Evolutionary conservation across 2,329 filamentous ascomycete species (phyloP).

Genomic region (Coniochaeta sp.): DNA sequence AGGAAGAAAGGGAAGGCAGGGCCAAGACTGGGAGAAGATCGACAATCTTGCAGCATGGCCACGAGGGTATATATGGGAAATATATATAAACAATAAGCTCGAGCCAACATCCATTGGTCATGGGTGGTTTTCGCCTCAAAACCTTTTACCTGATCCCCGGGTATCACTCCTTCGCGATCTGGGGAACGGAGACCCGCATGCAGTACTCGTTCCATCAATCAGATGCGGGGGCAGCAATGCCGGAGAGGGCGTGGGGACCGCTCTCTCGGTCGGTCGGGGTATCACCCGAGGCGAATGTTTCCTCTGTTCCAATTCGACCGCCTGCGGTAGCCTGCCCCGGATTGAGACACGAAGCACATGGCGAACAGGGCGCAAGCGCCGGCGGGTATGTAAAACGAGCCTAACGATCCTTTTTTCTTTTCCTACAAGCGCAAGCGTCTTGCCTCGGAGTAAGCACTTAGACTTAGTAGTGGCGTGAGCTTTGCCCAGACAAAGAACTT

Average conservation of each 20-base stretch:
- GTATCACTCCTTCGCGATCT: not conserved
- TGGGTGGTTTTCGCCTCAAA: not conserved
- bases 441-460: not conserved
- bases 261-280: not conserved
- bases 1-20: not conserved
- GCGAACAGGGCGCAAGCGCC: no score
- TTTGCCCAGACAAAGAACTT: no score
- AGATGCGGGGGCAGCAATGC: not conserved
- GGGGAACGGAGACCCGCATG: not conserved
- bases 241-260: not conserved
- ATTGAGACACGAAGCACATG: not conserved
- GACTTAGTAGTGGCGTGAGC: not conserved
- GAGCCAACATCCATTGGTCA: not conserved
- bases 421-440: no score
- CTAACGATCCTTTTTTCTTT: no score
- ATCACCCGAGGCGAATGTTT: not conserved
- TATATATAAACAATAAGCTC: not conserved
- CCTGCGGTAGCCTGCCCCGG: not conserved
- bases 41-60: not conserved
- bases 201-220: constrained; percentile 1
- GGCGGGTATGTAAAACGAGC: no score
- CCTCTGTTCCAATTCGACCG: not conserved
- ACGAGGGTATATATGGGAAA: not conserved
- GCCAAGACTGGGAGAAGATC: no score
- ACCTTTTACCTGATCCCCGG: not conserved